Base-by-base conservation (phyloP, 225 moss, liverwort and hornwort genomes). In the Bryoerythrophyllum caledonicum region DNA sequence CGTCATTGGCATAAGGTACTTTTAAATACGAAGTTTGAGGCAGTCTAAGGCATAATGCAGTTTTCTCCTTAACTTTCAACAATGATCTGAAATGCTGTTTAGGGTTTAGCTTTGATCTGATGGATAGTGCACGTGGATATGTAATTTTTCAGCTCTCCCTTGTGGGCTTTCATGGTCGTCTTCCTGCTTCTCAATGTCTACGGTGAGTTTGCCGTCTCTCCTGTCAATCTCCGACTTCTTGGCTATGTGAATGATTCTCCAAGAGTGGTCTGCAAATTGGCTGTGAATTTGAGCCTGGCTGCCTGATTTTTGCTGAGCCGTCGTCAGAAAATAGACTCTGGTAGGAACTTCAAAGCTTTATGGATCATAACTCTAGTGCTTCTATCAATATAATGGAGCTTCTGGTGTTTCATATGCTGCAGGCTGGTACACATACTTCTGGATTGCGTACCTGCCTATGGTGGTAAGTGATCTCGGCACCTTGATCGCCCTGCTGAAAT, bases 1-100 rank as follows among this genome's bases (percentile, higher is more conserved):
- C 4, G 91, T 94, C n/a, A 79, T 94, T 26, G 91, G 93, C 40
- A 90, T 94, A 85, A 90, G 85, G 91, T 90, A 25, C 21, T 67
- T 30, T 2, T 4, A n/a, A 30, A 49, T 7, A 43, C 30, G 4
- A 28, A 28, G 14, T 4, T 44, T 34, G 34, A 34, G 6, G 6
- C 34, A 38, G 8, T 38, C 9, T 38, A 10, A 10, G 38, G 2
- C 38, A 38, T 0, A 10, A 38, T 49, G 48, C 48, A 49, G 5
- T 49, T 49, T 15, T 14, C 44, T 4, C 59, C 59, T 76, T 9
- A 76, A 17, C 26, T 11, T 41, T 2, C 1, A 14, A 37, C 15
- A 24, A 8, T 55, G 8, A 23, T 17, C 48, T 38, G 38, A 38
- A 17, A 49, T 24, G 34, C 13, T 55, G 3, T 7, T 48, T 12